Conservation (phyloP, 768 basidiomycete genomes). For the Tremella mesenterica region DNA sequence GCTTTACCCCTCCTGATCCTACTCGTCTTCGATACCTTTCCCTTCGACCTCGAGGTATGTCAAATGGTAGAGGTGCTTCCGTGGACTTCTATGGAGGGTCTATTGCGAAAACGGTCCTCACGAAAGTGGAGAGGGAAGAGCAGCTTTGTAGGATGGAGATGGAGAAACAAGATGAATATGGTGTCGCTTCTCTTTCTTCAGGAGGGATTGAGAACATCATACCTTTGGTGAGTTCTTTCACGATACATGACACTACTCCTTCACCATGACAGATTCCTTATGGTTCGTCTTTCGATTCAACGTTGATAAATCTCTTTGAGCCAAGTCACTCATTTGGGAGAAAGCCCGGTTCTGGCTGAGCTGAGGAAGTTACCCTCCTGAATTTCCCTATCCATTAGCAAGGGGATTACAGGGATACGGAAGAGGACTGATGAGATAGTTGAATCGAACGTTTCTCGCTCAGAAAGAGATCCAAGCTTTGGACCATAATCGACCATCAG, state of each 20-base stretch:
- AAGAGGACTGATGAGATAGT: too few species aligned
- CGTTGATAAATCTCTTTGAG: not conserved
- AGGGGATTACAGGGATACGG: too few species aligned
- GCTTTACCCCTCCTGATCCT: slow-evolving; percentile 54
- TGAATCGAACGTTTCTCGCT: too few species aligned
- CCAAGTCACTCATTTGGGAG: not conserved
- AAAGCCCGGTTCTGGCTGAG: not conserved
- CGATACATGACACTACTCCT: too few species aligned
- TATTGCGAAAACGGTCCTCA: too few species aligned
- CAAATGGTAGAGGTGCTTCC: slow-evolving; percentile 13
- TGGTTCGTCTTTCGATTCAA: not conserved
- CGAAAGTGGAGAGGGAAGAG: too few species aligned
- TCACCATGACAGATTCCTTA: not conserved
- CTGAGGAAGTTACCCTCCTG: not conserved
- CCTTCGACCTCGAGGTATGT: slow-evolving; percentile 46
- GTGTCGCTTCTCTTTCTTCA: not conserved
- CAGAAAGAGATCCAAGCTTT: too few species aligned
- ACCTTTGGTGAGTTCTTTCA: slow-evolving; percentile 18
- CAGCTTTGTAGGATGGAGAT: too few species aligned
- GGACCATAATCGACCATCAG: too few species aligned
- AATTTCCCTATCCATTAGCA: not conserved
- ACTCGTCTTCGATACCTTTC: slow-evolving; percentile 60
- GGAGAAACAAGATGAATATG: slow-evolving; percentile 13
- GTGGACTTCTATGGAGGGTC: too few species aligned
- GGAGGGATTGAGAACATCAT: slow-evolving; percentile 11